Conservation (phyloP, 306 rosid species). For the Mucuna pruriens region DNA sequence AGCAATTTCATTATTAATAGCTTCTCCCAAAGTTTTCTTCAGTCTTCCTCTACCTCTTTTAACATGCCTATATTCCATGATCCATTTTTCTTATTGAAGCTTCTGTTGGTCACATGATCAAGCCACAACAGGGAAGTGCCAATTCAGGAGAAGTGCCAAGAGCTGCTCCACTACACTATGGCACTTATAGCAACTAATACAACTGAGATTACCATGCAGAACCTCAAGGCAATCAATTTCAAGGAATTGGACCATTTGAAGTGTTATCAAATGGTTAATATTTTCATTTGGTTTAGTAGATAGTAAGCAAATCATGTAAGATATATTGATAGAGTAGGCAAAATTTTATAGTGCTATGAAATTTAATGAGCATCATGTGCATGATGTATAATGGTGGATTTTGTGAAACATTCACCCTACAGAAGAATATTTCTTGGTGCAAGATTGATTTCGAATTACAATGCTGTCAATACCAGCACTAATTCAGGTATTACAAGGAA, state of each 20-base stretch:
- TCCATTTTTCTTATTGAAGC: neutral
- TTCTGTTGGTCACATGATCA: neutral
- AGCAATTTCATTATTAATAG: neutral
- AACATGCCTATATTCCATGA: neutral
- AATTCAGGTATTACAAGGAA: constrained; percentile 14
- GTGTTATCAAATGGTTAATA: neutral
- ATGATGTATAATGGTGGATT: constrained; percentile 18
- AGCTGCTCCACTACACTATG: neutral
- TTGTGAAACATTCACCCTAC: constrained; percentile 6
- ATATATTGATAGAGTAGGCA: constrained; percentile 8
- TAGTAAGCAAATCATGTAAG: neutral
- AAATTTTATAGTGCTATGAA: neutral
- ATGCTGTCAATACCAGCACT: constrained; percentile 3
- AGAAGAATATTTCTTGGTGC: constrained; percentile 21
- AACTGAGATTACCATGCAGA: neutral
- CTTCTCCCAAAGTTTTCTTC: neutral
- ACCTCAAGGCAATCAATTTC: neutral
- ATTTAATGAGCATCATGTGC: constrained; percentile 1
- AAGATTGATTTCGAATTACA: constrained; percentile 12
- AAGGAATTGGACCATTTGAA: neutral
- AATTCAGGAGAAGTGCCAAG: neutral
- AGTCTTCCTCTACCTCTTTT: neutral
- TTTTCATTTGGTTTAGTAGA: constrained; percentile 1
- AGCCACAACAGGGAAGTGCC: constrained; percentile 1
- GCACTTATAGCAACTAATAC: neutral